These are phyloP conservation scores for Fagopyrum esculentum DNA, from an alignment of 148 eudicot species.

Conservation along the genomic window DNA sequence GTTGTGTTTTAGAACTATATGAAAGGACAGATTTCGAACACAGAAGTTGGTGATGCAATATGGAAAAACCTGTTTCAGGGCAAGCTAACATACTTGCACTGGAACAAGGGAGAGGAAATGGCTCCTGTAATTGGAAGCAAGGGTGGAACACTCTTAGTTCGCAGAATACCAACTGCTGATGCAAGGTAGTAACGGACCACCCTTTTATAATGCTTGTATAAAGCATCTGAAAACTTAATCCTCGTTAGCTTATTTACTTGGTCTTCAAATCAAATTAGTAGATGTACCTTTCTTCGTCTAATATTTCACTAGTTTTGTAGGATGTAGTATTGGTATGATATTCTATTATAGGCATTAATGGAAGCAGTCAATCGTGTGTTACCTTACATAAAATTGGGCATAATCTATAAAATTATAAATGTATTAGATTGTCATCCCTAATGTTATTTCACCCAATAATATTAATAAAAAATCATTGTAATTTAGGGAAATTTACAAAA, in stretches of 20 bases:
- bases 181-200: constrained; percentile 42
- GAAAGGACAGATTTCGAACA: constrained; percentile 40
- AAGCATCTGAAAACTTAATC: neutral
- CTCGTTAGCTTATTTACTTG: neutral
- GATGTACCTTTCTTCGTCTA: neutral
- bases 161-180: constrained; percentile 65
- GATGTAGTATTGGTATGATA: neutral
- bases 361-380: neutral
- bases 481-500: no score
- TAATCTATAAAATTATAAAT: no score
- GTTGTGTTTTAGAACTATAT: constrained; percentile 41
- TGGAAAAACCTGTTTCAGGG: constrained; percentile 62
- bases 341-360: neutral
- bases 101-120: constrained; percentile 86
- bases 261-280: neutral
- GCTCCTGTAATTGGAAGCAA: constrained; percentile 55
- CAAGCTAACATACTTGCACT: constrained; percentile 71
- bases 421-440: no score
- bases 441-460: no score
- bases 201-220: neutral
- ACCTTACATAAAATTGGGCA: neutral
- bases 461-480: no score
- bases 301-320: neutral
- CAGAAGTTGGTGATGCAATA: constrained; percentile 40
- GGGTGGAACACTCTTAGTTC: constrained; percentile 87